phyloP scores from a whole-genome alignment of 768 basidiomycete genomes.

The Leucocoprinus leucothites region DNA sequence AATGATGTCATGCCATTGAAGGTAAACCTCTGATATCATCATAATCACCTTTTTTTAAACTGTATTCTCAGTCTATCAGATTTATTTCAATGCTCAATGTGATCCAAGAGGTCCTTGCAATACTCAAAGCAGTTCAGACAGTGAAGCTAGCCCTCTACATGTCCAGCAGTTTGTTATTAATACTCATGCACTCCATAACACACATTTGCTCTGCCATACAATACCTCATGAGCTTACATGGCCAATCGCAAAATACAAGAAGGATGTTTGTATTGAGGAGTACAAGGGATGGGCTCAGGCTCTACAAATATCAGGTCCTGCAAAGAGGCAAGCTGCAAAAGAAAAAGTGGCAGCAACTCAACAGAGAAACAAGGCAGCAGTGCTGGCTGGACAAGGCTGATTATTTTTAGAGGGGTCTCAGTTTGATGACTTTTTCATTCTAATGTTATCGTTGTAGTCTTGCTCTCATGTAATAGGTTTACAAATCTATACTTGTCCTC shows the following conservation, averaged over 20 bases:
- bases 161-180: conserved; percentile 3
- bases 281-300: too few relatives aligned
- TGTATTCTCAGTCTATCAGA: background rate
- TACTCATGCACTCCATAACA: conserved; percentile 12
- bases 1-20: background rate
- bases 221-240: background rate
- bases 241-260: background rate
- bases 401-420: too few relatives aligned
- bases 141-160: background rate
- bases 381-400: too few relatives aligned
- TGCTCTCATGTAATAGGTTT: too few relatives aligned
- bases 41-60: background rate
- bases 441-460: too few relatives aligned
- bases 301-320: too few relatives aligned
- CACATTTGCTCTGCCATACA: background rate
- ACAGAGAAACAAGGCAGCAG: too few relatives aligned
- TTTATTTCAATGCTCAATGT: background rate
- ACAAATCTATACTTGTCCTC: too few relatives aligned
- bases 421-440: too few relatives aligned
- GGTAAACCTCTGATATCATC: background rate
- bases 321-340: too few relatives aligned
- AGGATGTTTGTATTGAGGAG: too few relatives aligned
- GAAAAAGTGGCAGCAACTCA: too few relatives aligned
- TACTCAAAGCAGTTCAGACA: background rate
- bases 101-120: background rate